Conservation (phyloP, 306 rosid genomes). For the Geum urbanum region DNA sequence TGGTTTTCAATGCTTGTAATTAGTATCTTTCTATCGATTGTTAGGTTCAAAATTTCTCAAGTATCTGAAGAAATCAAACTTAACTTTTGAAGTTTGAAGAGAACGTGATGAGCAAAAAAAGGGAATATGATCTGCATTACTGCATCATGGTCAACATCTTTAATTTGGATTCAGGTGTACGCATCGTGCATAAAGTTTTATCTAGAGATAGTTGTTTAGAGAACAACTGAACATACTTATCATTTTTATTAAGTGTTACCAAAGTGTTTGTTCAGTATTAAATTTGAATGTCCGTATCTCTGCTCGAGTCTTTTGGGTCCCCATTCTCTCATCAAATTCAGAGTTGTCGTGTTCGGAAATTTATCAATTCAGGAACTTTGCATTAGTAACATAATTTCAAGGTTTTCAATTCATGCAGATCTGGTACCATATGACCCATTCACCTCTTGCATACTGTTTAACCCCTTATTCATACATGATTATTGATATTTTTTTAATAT, state of each 20-base stretch:
- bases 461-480: conserved; percentile 18
- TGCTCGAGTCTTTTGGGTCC: neutral
- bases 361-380: neutral
- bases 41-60: conserved; percentile 6
- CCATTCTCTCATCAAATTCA: neutral
- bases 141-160: neutral
- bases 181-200: neutral
- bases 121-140: neutral
- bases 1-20: conserved; percentile 23
- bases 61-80: neutral
- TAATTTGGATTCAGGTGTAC: neutral
- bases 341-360: neutral
- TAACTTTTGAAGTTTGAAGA: neutral
- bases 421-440: neutral
- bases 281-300: neutral
- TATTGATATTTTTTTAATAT: neutral
- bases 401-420: neutral
- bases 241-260: conserved; percentile 3
- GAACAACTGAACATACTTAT: neutral
- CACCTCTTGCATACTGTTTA: conserved; percentile 7
- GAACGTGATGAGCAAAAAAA: neutral
- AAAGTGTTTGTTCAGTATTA: neutral
- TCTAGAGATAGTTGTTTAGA: neutral
- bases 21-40: conserved; percentile 10
- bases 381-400: neutral